phyloP scores from a whole-genome alignment of 2,329 filamentous ascomycete genomes.

The Penicillium sp. region DNA sequence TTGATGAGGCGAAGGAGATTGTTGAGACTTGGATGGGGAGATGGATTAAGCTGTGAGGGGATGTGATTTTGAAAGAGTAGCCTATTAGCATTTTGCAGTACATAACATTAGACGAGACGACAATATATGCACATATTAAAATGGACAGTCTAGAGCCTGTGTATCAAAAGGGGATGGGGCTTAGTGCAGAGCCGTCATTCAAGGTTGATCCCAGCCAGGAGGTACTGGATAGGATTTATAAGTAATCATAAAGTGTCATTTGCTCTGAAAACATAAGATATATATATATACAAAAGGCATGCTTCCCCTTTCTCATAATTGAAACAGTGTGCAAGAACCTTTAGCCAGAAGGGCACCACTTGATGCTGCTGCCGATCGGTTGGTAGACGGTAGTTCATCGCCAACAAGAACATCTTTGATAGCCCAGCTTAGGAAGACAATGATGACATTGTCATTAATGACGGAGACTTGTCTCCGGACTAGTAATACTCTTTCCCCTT shows the following conservation, averaged over 20 bases:
- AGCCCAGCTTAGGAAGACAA: not conserved
- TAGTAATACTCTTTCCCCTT: constrained; percentile 1
- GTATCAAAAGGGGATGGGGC: too few species aligned
- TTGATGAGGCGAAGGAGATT: constrained; percentile 66
- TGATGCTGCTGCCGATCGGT: too few species aligned
- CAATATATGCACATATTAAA: not conserved
- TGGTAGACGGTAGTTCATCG: not conserved
- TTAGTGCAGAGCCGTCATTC: too few species aligned
- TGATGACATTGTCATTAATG: not conserved
- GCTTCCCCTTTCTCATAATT: too few species aligned
- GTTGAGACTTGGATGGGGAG: constrained; percentile 67
- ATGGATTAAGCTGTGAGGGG: constrained; percentile 51
- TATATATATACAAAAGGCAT: too few species aligned
- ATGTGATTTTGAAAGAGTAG: not conserved
- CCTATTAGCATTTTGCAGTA: not conserved
- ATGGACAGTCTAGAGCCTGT: too few species aligned
- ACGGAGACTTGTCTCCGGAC: not conserved
- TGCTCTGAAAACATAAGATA: too few species aligned
- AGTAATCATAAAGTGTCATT: too few species aligned
- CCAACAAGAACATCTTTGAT: not conserved
- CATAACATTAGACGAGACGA: not conserved
- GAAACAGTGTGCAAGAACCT: too few species aligned
- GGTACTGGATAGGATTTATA: too few species aligned
- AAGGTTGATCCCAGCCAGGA: too few species aligned
- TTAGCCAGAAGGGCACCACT: too few species aligned